phyloP scores from a whole-genome alignment of 495 filamentous ascomycete species.

The Chaetomium tenue region DNA sequence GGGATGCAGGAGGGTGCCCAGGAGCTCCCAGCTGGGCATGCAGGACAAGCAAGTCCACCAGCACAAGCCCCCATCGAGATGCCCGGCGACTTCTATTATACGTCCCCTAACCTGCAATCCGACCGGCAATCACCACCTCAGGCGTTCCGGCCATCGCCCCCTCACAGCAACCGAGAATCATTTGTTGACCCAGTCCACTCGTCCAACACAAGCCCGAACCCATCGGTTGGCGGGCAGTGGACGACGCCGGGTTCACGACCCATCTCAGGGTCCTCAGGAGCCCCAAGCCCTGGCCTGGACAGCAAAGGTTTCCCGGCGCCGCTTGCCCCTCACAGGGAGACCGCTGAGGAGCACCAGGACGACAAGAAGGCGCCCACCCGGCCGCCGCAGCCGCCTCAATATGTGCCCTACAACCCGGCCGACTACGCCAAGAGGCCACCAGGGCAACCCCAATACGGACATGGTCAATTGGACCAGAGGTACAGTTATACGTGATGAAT shows the following conservation, averaged over 20 bases:
- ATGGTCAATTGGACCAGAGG: constrained; percentile 17
- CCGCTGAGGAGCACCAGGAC: constrained; percentile 41
- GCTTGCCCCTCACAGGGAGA: constrained; percentile 42
- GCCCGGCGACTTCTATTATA: constrained; percentile 47
- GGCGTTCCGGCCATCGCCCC: constrained; percentile 13
- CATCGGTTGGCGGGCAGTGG: constrained; percentile 27
- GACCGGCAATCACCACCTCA: constrained; percentile 25
- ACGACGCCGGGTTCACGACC: constrained; percentile 34
- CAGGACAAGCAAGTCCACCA: constrained; percentile 10
- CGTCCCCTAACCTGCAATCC: constrained; percentile 25
- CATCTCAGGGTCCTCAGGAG: constrained; percentile 35
- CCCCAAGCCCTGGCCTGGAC: constrained; percentile 39
- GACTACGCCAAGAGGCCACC: constrained; percentile 40
- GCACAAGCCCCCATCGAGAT: constrained; percentile 43
- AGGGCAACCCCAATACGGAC: constrained; percentile 21
- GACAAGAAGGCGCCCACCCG: constrained; percentile 28
- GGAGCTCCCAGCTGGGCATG: constrained; percentile 29
- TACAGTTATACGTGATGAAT: constrained; percentile 25
- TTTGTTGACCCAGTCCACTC: constrained; percentile 33
- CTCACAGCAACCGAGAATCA: constrained; percentile 32
- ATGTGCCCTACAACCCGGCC: constrained; percentile 45
- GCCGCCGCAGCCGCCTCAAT: constrained; percentile 28
- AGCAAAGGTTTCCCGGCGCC: constrained; percentile 39
- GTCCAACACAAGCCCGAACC: constrained; percentile 30
- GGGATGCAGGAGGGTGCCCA: constrained; percentile 20